These are phyloP conservation scores for Jaltomata sinuosa DNA, from an alignment of 257 asterid species.

Conservation along the genomic window DNA sequence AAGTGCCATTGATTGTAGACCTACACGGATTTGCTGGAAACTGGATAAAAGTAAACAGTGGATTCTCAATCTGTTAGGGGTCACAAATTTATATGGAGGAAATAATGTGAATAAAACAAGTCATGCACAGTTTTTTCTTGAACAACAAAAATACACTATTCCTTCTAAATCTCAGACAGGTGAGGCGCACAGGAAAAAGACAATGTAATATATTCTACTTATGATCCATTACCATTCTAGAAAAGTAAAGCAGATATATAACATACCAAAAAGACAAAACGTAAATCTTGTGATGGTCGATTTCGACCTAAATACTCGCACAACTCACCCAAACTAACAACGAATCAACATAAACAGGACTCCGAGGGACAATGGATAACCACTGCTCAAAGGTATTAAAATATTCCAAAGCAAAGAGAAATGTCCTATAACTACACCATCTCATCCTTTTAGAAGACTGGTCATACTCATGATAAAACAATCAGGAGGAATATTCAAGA, in stretches of 20 bases:
- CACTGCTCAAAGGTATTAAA: not conserved
- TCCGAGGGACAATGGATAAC: not conserved
- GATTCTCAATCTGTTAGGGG: not conserved
- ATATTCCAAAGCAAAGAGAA: not conserved
- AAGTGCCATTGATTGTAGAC: not conserved
- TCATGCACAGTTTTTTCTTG: not conserved
- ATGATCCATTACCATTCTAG: not conserved
- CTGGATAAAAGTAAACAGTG: constrained; percentile 29
- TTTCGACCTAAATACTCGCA: not conserved
- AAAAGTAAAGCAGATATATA: not conserved
- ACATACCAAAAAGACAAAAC: not conserved
- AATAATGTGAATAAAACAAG: not conserved
- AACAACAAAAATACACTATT: not conserved
- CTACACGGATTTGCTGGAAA: constrained; percentile 45
- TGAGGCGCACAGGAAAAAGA: not conserved
- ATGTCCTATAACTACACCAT: not conserved
- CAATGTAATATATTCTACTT: not conserved
- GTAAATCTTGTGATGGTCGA: not conserved
- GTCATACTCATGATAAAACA: not conserved
- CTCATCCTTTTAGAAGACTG: not conserved
- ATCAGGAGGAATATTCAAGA: not conserved
- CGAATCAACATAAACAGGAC: not conserved
- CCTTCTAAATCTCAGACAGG: not conserved
- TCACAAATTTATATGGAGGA: not conserved
- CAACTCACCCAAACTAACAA: not conserved